Conservation (phyloP, 2,329 filamentous ascomycete genomes). For the Neobulgaria alba region DNA sequence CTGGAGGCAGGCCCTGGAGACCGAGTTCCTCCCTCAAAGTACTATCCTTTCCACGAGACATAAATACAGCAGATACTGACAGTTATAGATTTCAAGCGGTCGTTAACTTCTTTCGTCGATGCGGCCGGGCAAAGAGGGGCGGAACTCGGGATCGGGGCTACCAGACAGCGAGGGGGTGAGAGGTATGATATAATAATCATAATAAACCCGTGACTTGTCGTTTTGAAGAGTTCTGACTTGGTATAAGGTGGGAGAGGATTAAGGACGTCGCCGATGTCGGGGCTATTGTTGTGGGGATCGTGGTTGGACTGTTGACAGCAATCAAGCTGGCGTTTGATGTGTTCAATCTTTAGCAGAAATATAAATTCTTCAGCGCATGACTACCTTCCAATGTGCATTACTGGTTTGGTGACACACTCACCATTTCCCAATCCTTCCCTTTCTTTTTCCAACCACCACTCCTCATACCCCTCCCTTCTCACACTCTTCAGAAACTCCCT, state of each 20-base stretch:
- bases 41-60: constrained; percentile 1
- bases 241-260: neutral
- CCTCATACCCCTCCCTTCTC: neutral
- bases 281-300: neutral
- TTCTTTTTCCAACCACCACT: neutral
- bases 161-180: neutral
- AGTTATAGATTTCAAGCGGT: neutral
- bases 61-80: constrained; percentile 2
- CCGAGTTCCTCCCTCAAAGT: constrained; percentile 5
- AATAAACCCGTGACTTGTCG: neutral
- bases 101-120: constrained; percentile 1
- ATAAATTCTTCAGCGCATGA: neutral
- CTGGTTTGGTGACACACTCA: neutral
- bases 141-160: constrained; percentile 3
- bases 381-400: neutral
- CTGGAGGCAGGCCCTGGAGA: constrained; percentile 2
- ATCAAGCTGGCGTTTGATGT: neutral
- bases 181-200: neutral
- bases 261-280: neutral
- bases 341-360: neutral
- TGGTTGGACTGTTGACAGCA: neutral
- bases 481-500: neutral
- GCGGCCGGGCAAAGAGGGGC: constrained; percentile 1
- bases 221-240: neutral
- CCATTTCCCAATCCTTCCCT: neutral